Evolutionary conservation across 257 asterid species (phyloP).

Genomic region (Cinchona pubescens): DNA sequence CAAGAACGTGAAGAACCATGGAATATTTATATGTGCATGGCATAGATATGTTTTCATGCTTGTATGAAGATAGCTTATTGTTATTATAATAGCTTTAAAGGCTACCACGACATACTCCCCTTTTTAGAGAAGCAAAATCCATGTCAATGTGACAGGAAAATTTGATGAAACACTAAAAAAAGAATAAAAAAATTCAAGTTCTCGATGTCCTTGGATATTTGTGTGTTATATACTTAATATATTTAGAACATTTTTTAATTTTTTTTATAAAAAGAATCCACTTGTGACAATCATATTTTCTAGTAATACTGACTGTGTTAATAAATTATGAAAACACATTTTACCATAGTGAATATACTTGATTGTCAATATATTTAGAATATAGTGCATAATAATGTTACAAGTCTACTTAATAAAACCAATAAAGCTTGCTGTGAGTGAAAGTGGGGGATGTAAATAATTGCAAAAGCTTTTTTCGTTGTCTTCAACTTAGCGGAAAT

Average conservation of each 20-base stretch:
- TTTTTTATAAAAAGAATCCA: too few relatives aligned
- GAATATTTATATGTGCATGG: too few relatives aligned
- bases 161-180: background rate
- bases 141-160: too few relatives aligned
- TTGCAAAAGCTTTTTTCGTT: conserved; percentile 25
- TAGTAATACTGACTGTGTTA: too few relatives aligned
- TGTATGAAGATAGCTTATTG: background rate
- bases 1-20: background rate
- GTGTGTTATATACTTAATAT: too few relatives aligned
- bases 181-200: background rate
- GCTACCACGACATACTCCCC: background rate
- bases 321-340: too few relatives aligned
- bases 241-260: too few relatives aligned
- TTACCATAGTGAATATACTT: too few relatives aligned
- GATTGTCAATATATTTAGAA: too few relatives aligned
- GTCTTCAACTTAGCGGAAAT: conserved; percentile 52
- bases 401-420: conserved; percentile 16
- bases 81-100: background rate
- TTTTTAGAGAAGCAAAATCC: background rate
- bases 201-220: background rate
- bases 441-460: conserved; percentile 36
- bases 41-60: too few relatives aligned
- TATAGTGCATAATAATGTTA: background rate
- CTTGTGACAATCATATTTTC: too few relatives aligned
- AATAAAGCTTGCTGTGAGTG: conserved; percentile 22